Base-by-base conservation (phyloP, 306 rosid species). In the Glycine tomentella region DNA sequence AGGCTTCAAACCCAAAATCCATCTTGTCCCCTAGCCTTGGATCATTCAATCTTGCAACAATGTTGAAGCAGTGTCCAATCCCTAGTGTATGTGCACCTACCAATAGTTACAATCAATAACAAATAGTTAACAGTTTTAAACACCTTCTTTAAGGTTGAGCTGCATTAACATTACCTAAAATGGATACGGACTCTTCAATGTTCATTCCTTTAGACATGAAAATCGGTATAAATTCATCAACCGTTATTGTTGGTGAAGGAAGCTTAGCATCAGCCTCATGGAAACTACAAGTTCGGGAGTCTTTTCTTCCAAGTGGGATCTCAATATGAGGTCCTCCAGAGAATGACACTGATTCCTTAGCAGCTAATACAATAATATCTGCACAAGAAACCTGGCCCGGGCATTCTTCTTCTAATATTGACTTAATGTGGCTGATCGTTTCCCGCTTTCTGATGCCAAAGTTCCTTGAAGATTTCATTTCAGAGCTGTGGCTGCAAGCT, bases 11-110 rank as follows among this genome's bases (percentile, higher is more conserved):
- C 8, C 2, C 36, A 8, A 34, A 44, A 71, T 84, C 66, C 82
- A 80, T 85, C 10, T 33, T 34, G 31, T 80, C 84, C 53, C 79
- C 1, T 8, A 20, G 45, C 8, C 20, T 3, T 72, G 66, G 40
- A 33, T 85, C 65, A 69, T 77, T 77, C 84, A 88, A 72, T 74
- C 87, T 80, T 6, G 72, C 65, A 31, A 58, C 88, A 58, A 88
- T 76, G 86, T 77, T 88, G 4, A 76, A 0, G 84, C 89, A 85
- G 71, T 88, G 91, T 80, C 89, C 87, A 59, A 80, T 82, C 2
- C 87, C 91, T 14, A 88, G 61, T 62, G 91, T 83, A 72, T 80
- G 87, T 55, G 91, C 87, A 73, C 87, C 89, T 88, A 84, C 75
- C 74, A 82, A 45, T 9, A 73, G 44, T 45, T 42, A 38, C 5